Conservation (phyloP, 352 stramenopile species). For the Phytophthora vignae region DNA sequence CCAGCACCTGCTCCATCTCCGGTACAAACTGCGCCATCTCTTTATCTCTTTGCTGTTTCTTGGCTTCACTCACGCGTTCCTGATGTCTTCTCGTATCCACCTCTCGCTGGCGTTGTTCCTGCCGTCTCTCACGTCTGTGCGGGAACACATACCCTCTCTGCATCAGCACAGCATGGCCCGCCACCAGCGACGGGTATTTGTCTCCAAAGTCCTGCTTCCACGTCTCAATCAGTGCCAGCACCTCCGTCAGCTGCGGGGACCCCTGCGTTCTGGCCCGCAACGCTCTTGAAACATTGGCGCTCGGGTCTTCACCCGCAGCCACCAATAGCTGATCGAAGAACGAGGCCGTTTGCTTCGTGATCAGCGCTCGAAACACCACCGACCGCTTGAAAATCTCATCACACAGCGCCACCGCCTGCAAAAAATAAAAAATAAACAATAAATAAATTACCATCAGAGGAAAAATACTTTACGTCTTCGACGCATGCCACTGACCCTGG, state of each 20-base stretch:
- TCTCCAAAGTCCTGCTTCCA: conserved; percentile 72
- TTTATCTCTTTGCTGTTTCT: conserved; percentile 38
- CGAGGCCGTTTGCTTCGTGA: conserved; percentile 45
- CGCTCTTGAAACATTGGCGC: conserved; percentile 35
- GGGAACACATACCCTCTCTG: conserved; percentile 69
- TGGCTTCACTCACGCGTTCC: conserved; percentile 32
- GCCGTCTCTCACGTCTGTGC: conserved; percentile 29
- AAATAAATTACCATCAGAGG: background rate
- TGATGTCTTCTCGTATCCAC: conserved; percentile 20
- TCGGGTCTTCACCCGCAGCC: conserved; percentile 50
- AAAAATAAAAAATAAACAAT: background rate
- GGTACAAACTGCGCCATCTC: conserved; percentile 62
- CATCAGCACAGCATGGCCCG: conserved; percentile 54
- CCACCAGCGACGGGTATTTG: conserved; percentile 62
- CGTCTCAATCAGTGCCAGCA: conserved; percentile 63
- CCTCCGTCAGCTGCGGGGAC: conserved; percentile 35
- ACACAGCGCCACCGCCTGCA: conserved; percentile 47
- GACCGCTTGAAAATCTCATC: conserved; percentile 70
- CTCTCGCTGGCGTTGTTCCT: conserved; percentile 27
- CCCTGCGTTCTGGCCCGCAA: conserved; percentile 23
- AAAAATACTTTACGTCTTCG: background rate
- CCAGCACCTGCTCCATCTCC: conserved; percentile 72
- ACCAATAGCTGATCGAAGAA: conserved; percentile 64
- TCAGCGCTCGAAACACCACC: conserved; percentile 52
- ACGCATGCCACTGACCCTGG: conserved; percentile 21